These are phyloP conservation scores for Botryotinia narcissicola DNA, from an alignment of 2,329 filamentous ascomycete genomes.

Conservation along the genomic window DNA sequence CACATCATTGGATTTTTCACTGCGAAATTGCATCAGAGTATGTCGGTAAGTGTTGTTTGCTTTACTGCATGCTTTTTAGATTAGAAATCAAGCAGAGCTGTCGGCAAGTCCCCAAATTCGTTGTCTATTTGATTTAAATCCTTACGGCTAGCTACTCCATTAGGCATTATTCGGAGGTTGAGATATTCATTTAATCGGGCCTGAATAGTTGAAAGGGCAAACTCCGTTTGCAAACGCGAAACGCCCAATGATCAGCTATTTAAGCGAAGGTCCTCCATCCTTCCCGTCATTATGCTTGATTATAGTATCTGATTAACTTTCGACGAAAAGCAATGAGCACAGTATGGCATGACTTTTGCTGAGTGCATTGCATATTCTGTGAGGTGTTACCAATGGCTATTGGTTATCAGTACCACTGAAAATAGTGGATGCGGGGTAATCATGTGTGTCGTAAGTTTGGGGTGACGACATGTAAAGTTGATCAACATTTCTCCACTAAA, in stretches of 20 bases:
- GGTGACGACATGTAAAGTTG: background rate
- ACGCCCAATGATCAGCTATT: background rate
- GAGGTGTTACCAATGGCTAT: background rate
- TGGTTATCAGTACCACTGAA: background rate
- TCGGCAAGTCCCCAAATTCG: background rate
- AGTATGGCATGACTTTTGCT: background rate
- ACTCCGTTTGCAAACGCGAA: background rate
- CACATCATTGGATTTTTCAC: background rate
- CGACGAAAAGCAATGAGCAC: background rate
- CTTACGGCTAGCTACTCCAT: background rate
- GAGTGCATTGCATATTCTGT: background rate
- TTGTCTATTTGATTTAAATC: background rate
- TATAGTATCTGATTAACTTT: background rate
- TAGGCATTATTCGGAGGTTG: background rate
- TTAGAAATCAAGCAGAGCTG: background rate
- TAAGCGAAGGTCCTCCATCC: background rate
- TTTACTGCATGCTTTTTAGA: background rate
- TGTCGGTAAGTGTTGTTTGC: background rate
- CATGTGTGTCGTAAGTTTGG: background rate
- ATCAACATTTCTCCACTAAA: background rate
- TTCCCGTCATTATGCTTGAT: background rate
- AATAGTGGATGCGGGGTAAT: background rate
- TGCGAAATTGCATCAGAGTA: accelerated
- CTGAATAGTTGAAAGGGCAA: background rate
- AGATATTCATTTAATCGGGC: background rate